Evolutionary conservation across 805 yeast species (phyloP).

Genomic region (Kregervanrija pseudodelftensis): DNA sequence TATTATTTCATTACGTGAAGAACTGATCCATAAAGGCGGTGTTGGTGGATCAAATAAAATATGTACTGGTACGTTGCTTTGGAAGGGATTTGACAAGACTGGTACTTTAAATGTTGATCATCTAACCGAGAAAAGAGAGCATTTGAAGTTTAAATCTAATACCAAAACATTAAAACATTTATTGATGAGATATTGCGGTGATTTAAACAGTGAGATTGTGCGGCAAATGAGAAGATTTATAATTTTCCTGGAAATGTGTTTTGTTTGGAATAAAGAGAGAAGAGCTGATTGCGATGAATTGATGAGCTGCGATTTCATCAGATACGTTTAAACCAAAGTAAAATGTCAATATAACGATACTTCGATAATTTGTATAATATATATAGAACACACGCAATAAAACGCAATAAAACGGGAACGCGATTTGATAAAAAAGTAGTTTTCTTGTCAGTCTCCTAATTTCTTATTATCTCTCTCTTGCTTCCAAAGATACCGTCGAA

Average conservation of each 20-base stretch:
- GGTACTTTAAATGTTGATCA: slow-evolving; percentile 21
- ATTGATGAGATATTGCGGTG: slow-evolving; percentile 6
- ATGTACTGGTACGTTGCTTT: slow-evolving; percentile 25
- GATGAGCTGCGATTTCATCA: no score
- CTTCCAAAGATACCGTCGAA: no score
- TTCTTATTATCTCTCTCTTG: no score
- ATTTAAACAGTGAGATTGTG: slow-evolving; percentile 2
- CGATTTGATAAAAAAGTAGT: no score
- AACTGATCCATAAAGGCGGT: slow-evolving; percentile 30
- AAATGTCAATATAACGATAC: no score
- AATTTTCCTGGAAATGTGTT: slow-evolving; percentile 22
- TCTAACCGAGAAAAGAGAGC: slow-evolving; percentile 11
- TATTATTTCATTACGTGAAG: slow-evolving; percentile 33
- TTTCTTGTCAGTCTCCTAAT: no score
- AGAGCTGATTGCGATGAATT: slow-evolving; percentile 12
- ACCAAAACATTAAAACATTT: slow-evolving; percentile 12
- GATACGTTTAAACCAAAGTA: no score
- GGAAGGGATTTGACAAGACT: slow-evolving; percentile 28
- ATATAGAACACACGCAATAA: no score
- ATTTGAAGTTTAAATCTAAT: slow-evolving; percentile 17
- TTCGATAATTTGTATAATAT: no score
- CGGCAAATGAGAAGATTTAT: slow-evolving; percentile 14
- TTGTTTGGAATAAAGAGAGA: slow-evolving; percentile 31
- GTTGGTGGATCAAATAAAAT: slow-evolving; percentile 18
- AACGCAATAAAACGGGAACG: no score